A percentile compares a stretch with the other conserved stretches of the same genome.
Evolutionary conservation across 225 moss, liverwort and hornwort species (phyloP).

Genomic region (Sphagnum tenellum): DNA sequence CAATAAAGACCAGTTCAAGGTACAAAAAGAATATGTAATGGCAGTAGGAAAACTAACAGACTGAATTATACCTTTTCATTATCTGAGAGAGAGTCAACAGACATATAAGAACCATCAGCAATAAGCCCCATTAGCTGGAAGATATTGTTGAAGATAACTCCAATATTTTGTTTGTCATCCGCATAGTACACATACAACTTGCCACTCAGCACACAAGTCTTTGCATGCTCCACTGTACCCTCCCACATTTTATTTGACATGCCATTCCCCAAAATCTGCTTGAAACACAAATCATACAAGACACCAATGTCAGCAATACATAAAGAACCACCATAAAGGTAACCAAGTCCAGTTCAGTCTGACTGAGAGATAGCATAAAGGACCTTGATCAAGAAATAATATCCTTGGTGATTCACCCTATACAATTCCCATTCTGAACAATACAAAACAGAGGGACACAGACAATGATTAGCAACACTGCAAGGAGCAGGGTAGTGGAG

Average conservation of each 20-base stretch:
- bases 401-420: too few species aligned
- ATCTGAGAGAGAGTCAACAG: slow-evolving; percentile 42
- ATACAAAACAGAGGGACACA: too few species aligned
- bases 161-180: slow-evolving; percentile 45
- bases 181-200: slow-evolving; percentile 46
- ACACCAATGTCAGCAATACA: too few species aligned
- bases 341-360: too few species aligned
- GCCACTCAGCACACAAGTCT: slow-evolving; percentile 42
- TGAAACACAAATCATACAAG: neutral
- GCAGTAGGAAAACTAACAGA: too few species aligned
- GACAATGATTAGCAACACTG: too few species aligned
- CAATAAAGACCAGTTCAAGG: too few species aligned
- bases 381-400: too few species aligned
- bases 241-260: slow-evolving; percentile 59
- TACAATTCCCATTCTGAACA: too few species aligned
- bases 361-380: too few species aligned
- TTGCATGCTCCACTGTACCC: slow-evolving; percentile 47
- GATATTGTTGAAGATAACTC: slow-evolving; percentile 40
- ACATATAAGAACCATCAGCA: slow-evolving; percentile 48
- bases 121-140: slow-evolving; percentile 33
- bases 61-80: slow-evolving; percentile 31
- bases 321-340: too few species aligned
- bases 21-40: too few species aligned
- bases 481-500: neutral
- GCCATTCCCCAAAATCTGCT: slow-evolving; percentile 39